phyloP scores from a whole-genome alignment of 305 asterid species.

The Salvia sclarea region DNA sequence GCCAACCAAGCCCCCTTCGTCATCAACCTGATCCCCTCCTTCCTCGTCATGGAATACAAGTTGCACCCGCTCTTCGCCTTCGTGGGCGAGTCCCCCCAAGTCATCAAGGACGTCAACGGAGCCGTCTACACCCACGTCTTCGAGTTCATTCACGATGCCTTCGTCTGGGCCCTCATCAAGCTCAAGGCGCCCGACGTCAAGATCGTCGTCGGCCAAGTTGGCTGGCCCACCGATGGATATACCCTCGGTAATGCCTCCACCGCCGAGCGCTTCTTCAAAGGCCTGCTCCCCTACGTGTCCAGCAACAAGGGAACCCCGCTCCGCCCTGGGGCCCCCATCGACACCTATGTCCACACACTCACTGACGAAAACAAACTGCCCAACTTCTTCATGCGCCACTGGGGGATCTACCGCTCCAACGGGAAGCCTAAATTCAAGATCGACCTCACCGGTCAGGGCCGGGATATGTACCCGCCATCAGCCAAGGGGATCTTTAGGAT shows the following conservation, averaged over 20 bases:
- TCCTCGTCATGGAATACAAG: neutral
- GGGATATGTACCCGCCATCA: slow-evolving; percentile 38
- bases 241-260: slow-evolving; percentile 19
- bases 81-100: slow-evolving; percentile 27
- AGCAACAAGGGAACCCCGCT: slow-evolving; percentile 55
- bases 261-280: slow-evolving; percentile 41
- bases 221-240: slow-evolving; percentile 64
- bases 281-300: slow-evolving; percentile 33
- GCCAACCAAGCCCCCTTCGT: slow-evolving; percentile 33
- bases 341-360: slow-evolving; percentile 36
- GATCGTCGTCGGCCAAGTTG: slow-evolving; percentile 38
- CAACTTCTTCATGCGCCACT: slow-evolving; percentile 38
- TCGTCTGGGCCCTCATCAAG: slow-evolving; percentile 41
- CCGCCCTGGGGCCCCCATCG: slow-evolving; percentile 43
- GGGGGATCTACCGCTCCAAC: slow-evolving; percentile 54
- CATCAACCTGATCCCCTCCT: slow-evolving; percentile 24
- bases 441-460: slow-evolving; percentile 48
- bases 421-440: slow-evolving; percentile 58
- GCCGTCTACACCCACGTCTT: slow-evolving; percentile 42
- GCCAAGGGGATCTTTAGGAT: slow-evolving; percentile 46
- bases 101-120: slow-evolving; percentile 30
- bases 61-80: slow-evolving; percentile 34
- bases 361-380: slow-evolving; percentile 37
- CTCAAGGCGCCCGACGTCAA: slow-evolving; percentile 25
- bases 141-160: slow-evolving; percentile 39